Conservation (phyloP, 2,329 filamentous ascomycete species). For the Ascochyta viciae-villosae region DNA sequence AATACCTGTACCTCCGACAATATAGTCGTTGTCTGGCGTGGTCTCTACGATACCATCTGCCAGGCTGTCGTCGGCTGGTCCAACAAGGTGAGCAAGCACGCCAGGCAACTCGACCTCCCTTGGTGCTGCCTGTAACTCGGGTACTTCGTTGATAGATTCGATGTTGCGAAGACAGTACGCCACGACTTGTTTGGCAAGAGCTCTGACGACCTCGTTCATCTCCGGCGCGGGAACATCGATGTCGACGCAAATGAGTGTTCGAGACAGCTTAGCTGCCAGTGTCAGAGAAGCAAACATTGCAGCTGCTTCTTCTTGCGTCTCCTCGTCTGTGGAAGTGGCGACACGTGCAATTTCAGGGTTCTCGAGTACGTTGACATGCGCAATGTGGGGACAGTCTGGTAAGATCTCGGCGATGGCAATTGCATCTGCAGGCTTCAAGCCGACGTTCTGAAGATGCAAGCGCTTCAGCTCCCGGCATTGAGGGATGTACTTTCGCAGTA, state of each 20-base stretch:
- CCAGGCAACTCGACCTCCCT: constrained; percentile 73
- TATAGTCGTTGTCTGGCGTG: constrained; percentile 90
- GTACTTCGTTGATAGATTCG: constrained; percentile 75
- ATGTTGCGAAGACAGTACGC: constrained; percentile 93
- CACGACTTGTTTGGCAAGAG: constrained; percentile 90
- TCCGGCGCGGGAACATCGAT: constrained; percentile 84
- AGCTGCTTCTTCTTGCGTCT: constrained; percentile 88
- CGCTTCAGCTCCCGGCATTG: constrained; percentile 79
- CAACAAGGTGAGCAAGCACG: constrained; percentile 85
- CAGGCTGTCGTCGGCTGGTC: constrained; percentile 65
- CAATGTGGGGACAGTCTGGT: constrained; percentile 80
- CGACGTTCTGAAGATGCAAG: constrained; percentile 84
- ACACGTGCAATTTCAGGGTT: constrained; percentile 76
- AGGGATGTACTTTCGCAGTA: constrained; percentile 84
- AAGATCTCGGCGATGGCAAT: constrained; percentile 91
- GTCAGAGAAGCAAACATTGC: constrained; percentile 91
- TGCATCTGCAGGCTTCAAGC: constrained; percentile 83
- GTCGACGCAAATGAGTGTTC: constrained; percentile 85
- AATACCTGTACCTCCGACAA: constrained; percentile 93
- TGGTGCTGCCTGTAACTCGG: constrained; percentile 59
- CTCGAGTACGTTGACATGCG: constrained; percentile 85
- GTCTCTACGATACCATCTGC: constrained; percentile 67
- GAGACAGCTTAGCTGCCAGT: constrained; percentile 83
- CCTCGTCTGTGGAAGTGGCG: constrained; percentile 77
- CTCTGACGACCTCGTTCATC: constrained; percentile 89